Percentiles rank a stretch among this genome's conserved stretches.
phyloP scores from a whole-genome alignment of 768 basidiomycete genomes.

The Strobilomyces echinocephalus region DNA sequence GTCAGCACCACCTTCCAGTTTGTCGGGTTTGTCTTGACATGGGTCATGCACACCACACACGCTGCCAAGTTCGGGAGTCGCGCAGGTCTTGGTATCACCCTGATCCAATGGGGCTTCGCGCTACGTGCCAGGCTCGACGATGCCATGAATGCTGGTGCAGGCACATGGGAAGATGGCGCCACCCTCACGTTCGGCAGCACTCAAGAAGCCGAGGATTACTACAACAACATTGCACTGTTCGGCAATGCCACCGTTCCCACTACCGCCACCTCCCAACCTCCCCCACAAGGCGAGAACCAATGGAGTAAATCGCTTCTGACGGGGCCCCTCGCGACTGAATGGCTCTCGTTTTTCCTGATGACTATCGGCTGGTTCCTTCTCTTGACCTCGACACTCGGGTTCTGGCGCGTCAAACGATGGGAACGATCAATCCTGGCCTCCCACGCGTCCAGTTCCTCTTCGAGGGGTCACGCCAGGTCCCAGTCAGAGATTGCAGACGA shows the following conservation, averaged over 20 bases:
- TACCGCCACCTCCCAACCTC: constrained; percentile 4
- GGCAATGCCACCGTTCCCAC: constrained; percentile 26
- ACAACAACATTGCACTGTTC: constrained; percentile 24
- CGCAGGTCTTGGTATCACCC: constrained; percentile 91
- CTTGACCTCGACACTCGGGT: constrained; percentile 84
- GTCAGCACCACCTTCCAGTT: constrained; percentile 97
- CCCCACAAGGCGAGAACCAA: constrained; percentile 12
- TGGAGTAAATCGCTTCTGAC: constrained; percentile 41
- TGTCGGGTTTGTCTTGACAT: constrained; percentile 88
- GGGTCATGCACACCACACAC: constrained; percentile 90
- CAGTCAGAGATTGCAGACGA: constrained; percentile 27
- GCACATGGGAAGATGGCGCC: constrained; percentile 26
- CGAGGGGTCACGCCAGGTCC: constrained; percentile 27
- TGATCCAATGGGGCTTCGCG: constrained; percentile 93
- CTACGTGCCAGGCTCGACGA: constrained; percentile 54
- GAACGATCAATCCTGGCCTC: constrained; percentile 70
- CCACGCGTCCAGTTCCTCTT: constrained; percentile 26
- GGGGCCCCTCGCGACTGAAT: constrained; percentile 78
- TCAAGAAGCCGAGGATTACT: constrained; percentile 44
- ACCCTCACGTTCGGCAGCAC: constrained; percentile 42
- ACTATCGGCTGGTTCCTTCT: constrained; percentile 86
- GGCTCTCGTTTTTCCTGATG: constrained; percentile 95
- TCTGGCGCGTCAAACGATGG: constrained; percentile 88
- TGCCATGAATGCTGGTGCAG: constrained; percentile 28
- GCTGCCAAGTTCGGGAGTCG: constrained; percentile 90